These are phyloP conservation scores for Ganoderma resinaceum DNA, from an alignment of 1,284 basidiomycete genomes.

Conservation along the genomic window DNA sequence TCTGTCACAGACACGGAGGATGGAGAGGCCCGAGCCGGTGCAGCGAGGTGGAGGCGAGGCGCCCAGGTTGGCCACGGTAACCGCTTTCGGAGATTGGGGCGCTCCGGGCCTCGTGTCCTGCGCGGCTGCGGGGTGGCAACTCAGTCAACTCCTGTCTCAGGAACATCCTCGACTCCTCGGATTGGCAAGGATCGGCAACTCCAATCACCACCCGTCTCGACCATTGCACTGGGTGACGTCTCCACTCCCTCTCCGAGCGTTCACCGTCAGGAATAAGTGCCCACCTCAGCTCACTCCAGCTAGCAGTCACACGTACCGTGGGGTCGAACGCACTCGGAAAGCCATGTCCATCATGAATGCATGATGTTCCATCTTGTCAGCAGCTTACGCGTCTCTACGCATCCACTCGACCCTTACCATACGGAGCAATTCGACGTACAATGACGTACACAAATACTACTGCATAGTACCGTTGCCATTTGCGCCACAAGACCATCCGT, in stretches of 20 bases:
- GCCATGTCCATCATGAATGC: neutral
- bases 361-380: neutral
- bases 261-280: neutral
- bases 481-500: neutral
- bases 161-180: neutral
- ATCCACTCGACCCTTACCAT: neutral
- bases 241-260: neutral
- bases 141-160: neutral
- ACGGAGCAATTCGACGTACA: neutral
- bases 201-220: neutral
- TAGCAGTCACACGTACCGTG: neutral
- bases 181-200: neutral
- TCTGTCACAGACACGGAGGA: neutral
- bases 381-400: neutral
- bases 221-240: neutral
- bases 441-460: neutral
- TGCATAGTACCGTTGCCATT: neutral
- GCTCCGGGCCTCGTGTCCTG: neutral
- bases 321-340: neutral
- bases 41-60: neutral
- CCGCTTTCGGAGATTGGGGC: neutral
- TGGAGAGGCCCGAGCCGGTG: neutral
- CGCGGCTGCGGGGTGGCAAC: neutral
- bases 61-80: neutral
- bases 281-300: neutral